These are phyloP conservation scores for Clausena lansium DNA, from an alignment of 345 rosid species.

Conservation along the genomic window DNA sequence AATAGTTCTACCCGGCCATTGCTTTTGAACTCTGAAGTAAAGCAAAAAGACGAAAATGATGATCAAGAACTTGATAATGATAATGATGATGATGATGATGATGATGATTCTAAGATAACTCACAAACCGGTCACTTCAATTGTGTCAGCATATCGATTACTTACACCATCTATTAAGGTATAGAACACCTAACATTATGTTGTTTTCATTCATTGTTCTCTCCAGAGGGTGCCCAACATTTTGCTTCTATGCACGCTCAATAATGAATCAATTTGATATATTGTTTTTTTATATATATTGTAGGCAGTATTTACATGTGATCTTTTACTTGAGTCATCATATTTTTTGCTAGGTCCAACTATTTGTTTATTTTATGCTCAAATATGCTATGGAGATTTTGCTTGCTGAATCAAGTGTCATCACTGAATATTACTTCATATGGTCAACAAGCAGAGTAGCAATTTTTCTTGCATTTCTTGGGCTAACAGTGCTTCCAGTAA, in stretches of 20 bases:
- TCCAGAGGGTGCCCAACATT: too few relatives aligned
- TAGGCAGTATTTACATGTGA: not conserved
- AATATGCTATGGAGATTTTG: slow-evolving; percentile 79
- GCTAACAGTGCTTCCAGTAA: slow-evolving; percentile 79
- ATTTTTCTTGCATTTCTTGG: slow-evolving; percentile 74
- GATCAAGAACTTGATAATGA: slow-evolving; percentile 34
- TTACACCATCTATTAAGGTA: slow-evolving; percentile 80
- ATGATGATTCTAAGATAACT: slow-evolving; percentile 42
- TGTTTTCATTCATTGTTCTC: not conserved
- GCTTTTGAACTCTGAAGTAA: slow-evolving; percentile 35
- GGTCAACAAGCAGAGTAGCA: slow-evolving; percentile 72
- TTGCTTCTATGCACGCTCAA: not conserved
- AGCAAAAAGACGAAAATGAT: slow-evolving; percentile 39
- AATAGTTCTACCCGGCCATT: slow-evolving; percentile 47
- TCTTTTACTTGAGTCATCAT: slow-evolving; percentile 2
- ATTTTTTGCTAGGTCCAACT: slow-evolving; percentile 55
- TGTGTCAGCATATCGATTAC: slow-evolving; percentile 60
- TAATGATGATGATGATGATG: slow-evolving; percentile 32
- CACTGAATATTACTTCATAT: slow-evolving; percentile 60
- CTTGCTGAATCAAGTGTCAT: slow-evolving; percentile 81
- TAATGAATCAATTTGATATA: not conserved
- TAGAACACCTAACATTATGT: not conserved
- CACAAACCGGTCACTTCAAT: slow-evolving; percentile 57
- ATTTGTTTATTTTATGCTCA: slow-evolving; percentile 80
- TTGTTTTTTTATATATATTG: not conserved